Base-by-base conservation (phyloP, 2,329 filamentous ascomycete species). In the Penicillium sp. region DNA sequence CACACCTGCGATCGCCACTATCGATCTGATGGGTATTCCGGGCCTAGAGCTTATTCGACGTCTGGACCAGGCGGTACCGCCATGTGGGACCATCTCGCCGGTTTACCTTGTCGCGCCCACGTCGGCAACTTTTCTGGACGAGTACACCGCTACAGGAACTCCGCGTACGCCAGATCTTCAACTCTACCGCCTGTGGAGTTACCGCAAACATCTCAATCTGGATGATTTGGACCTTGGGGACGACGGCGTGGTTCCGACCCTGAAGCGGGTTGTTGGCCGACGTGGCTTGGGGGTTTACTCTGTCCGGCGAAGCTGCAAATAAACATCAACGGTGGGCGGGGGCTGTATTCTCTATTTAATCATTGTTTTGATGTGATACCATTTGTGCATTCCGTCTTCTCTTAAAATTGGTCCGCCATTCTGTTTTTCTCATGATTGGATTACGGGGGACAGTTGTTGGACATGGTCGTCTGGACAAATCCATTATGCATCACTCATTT, bases 171-270 rank as follows among this genome's bases (percentile, higher is more conserved):
- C 60, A 7, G 52, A 58, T 37, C 55, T 71, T 18, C 55, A 62
- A 39, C 59, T 74, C 24, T 61, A 67, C 43, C 64, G 66, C 18
- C 59, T 76, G 4, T 76, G 70, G 68, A 69, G 63, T 6, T 75
- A 72, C 48, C 59, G 60, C 38, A 65, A 66, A 37, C 76, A 79
- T 54, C 51, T 79, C 40, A 77, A 76, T 49, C 59, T 78, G 13
- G 76, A 79, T 54, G 76, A 78, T 60, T 57, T 78, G 50, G 75
- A 78, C 54, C 72, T 78, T 49, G 73, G 61, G 9, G 66, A 68
- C 11, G 76, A 78, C 39, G 76, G 76, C 4, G 51, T 78, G 18
- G 26, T 67, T n/a, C 52, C 62, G 4, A 77, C 76, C 3, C 42
- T 78, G 37, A 59, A 52, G 18, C 64, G 75, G 26, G 73, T 78